Evolutionary conservation across 192 early-diverging fungal genomes (phyloP).

Genomic region (Physocladia obscura): DNA sequence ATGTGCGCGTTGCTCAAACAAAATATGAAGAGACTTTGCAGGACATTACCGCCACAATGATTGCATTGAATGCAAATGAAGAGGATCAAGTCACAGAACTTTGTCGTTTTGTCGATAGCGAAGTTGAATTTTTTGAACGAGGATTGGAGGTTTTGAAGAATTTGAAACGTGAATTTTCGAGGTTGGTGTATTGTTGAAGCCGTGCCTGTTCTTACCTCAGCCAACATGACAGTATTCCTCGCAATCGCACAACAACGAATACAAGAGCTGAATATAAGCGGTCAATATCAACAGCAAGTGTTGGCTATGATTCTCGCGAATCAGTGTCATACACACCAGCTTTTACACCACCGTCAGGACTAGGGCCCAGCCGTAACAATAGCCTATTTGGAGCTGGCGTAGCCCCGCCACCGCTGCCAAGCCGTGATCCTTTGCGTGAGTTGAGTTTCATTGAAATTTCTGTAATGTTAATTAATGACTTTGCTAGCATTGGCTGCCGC

Average conservation of each 20-base stretch:
- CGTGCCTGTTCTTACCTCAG: background rate
- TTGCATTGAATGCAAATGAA: conserved; percentile 79
- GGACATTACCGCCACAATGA: conserved; percentile 79
- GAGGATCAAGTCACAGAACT: conserved; percentile 53
- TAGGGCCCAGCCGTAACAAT: background rate
- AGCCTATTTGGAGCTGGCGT: background rate
- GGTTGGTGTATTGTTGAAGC: conserved; percentile 27
- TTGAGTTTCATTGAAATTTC: background rate
- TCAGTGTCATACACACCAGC: conserved; percentile 19
- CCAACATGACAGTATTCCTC: conserved; percentile 17
- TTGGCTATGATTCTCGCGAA: background rate
- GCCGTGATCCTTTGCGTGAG: conserved; percentile 18
- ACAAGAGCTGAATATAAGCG: conserved; percentile 19
- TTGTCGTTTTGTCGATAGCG: conserved; percentile 47
- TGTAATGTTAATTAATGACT: conserved; percentile 1
- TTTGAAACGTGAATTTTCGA: conserved; percentile 31
- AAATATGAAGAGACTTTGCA: conserved; percentile 87
- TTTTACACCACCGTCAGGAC: conserved; percentile 13
- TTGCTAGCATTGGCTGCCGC: conserved; percentile 26
- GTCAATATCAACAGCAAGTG: background rate
- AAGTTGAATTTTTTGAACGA: conserved; percentile 38
- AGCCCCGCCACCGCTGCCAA: conserved; percentile 16
- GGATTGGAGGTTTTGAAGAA: conserved; percentile 24
- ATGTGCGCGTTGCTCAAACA: conserved; percentile 79
- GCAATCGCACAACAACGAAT: background rate